Percentiles rank a stretch among this genome's conserved stretches.
These are phyloP conservation scores for Exsudoporus frostii DNA, from an alignment of 768 basidiomycete species.

Conservation along the genomic window DNA sequence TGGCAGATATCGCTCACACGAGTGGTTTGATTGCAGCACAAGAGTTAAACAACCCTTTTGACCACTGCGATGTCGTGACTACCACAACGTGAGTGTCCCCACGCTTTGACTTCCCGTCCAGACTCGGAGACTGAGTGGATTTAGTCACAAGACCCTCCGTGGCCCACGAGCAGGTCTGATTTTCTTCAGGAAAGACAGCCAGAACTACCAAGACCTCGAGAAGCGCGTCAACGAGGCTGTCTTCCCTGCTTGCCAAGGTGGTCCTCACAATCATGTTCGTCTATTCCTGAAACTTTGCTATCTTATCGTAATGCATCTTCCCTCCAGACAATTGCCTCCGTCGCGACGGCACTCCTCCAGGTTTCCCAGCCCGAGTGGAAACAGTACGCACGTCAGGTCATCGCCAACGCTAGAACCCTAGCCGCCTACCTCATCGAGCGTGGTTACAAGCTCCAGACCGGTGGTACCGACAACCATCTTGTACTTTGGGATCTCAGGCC, in stretches of 20 bases:
- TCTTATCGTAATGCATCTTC: neutral
- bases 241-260: conserved; percentile 99
- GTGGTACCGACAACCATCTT: conserved; percentile 96
- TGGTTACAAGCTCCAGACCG: conserved; percentile 96
- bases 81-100: conserved; percentile 77
- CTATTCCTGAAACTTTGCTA: neutral
- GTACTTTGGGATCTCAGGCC: conserved; percentile 98
- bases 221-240: conserved; percentile 97
- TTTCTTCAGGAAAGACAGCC: conserved; percentile 95
- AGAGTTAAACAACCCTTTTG: conserved; percentile 88
- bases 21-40: conserved; percentile 92
- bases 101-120: neutral
- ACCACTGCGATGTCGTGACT: conserved; percentile 95
- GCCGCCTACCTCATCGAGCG: conserved; percentile 66
- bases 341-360: conserved; percentile 91
- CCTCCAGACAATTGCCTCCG: conserved; percentile 82
- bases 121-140: neutral
- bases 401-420: conserved; percentile 80
- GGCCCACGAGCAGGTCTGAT: conserved; percentile 97
- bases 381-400: conserved; percentile 91
- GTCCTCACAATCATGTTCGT: conserved; percentile 94
- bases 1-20: conserved; percentile 98
- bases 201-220: conserved; percentile 82
- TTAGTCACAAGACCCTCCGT: conserved; percentile 95
- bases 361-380: conserved; percentile 88